Percentiles rank a stretch among this genome's conserved stretches.
phyloP scores from a whole-genome alignment of 1,139 yeast species.

The Hemisphaericaspora lyxosophila region DNA sequence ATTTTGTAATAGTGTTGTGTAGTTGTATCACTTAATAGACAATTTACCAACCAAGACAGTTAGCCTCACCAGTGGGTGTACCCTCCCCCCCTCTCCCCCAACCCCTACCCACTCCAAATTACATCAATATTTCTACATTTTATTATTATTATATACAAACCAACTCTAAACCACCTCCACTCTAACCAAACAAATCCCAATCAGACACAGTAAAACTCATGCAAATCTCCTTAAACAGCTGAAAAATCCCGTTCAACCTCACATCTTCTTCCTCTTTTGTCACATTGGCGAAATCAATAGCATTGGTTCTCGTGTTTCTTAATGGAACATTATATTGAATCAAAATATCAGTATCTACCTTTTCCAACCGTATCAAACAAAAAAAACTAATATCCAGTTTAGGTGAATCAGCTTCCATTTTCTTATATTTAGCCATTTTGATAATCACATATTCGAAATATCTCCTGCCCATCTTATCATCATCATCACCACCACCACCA shows the following conservation, averaged over 20 bases:
- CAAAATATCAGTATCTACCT: slow-evolving; percentile 60
- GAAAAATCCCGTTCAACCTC: slow-evolving; percentile 13
- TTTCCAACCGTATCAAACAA: slow-evolving; percentile 52
- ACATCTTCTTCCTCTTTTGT: slow-evolving; percentile 20
- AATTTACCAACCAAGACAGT: too few species aligned
- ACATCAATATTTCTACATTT: too few species aligned
- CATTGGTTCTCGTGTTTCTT: slow-evolving; percentile 8
- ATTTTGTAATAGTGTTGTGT: not conserved
- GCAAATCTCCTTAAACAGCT: slow-evolving; percentile 18
- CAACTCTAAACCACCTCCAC: too few species aligned
- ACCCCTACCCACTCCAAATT: too few species aligned
- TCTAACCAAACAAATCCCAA: slow-evolving; percentile 30
- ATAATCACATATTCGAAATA: slow-evolving; percentile 11
- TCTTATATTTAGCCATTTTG: slow-evolving; percentile 8
- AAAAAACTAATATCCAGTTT: slow-evolving; percentile 20
- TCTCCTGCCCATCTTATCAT: slow-evolving; percentile 7
- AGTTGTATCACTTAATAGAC: not conserved
- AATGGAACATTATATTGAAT: slow-evolving; percentile 59
- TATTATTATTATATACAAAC: too few species aligned
- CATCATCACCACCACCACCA: too few species aligned
- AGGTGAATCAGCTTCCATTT: slow-evolving; percentile 8
- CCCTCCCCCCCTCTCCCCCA: too few species aligned
- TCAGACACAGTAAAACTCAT: slow-evolving; percentile 22
- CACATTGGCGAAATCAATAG: slow-evolving; percentile 14
- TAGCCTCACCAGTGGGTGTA: too few species aligned